Conservation (phyloP, 805 yeast species). For the Kluyveromyces lactis region DNA sequence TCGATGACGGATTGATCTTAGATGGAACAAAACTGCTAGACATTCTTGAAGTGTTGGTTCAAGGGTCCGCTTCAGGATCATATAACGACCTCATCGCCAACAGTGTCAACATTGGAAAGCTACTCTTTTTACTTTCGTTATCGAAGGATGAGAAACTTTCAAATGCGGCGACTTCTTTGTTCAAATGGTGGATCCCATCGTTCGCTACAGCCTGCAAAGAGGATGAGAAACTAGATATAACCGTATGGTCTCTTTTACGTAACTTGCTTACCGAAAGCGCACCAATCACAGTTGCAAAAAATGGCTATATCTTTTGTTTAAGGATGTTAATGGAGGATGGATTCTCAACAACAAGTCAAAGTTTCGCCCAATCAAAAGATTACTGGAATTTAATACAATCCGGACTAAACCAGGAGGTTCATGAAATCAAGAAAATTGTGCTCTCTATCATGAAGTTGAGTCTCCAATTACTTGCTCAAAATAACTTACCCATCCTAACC, state of each 20-base stretch:
- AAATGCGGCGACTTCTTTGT: conserved; percentile 24
- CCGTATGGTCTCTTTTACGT: conserved; percentile 41
- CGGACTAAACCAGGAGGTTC: conserved; percentile 46
- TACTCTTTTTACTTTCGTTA: conserved; percentile 31
- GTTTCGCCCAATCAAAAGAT: conserved; percentile 13
- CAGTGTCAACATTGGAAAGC: conserved; percentile 11
- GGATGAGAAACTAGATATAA: conserved; percentile 16
- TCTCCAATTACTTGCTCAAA: conserved; percentile 59
- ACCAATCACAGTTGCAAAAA: conserved; percentile 29
- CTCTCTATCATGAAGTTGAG: conserved; percentile 59
- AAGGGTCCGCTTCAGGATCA: too few species aligned
- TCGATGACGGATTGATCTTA: too few species aligned
- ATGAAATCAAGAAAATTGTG: conserved; percentile 63
- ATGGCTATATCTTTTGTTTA: conserved; percentile 48
- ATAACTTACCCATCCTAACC: conserved; percentile 56
- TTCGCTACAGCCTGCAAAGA: conserved; percentile 21
- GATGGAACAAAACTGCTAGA: too few species aligned
- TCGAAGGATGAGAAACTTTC: conserved; percentile 34
- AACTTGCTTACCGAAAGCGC: conserved; percentile 26
- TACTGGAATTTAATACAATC: conserved; percentile 54
- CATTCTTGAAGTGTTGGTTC: too few species aligned
- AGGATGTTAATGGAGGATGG: conserved; percentile 35
- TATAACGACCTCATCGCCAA: background rate
- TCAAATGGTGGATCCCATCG: conserved; percentile 46
- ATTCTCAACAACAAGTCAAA: conserved; percentile 5